phyloP scores from a whole-genome alignment of 768 basidiomycete species.

The Lepiota subincarnata region DNA sequence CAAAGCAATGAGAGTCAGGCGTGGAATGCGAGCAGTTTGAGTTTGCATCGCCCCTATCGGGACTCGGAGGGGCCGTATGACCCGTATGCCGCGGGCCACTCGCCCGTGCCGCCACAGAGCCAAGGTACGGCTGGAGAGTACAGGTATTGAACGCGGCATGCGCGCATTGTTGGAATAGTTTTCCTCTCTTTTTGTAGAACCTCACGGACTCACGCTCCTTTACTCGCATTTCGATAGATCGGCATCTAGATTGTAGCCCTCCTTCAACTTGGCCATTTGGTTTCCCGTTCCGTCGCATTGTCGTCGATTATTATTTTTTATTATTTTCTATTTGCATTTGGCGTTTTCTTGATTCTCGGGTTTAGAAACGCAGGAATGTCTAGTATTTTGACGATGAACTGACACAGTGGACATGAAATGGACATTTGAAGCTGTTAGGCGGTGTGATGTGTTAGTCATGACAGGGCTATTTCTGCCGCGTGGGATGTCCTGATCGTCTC shows the following conservation, averaged over 20 bases:
- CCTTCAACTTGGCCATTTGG: too few species aligned
- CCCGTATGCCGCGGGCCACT: not conserved
- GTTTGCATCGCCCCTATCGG: conserved; percentile 26
- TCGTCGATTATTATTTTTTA: too few species aligned
- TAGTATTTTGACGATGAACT: too few species aligned
- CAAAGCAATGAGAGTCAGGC: conserved; percentile 54
- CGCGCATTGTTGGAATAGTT: not conserved
- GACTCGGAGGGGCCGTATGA: conserved; percentile 10
- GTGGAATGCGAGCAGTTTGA: conserved; percentile 55
- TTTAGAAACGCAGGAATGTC: too few species aligned
- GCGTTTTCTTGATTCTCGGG: too few species aligned
- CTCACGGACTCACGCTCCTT: not conserved
- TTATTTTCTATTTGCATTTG: too few species aligned
- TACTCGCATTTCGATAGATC: too few species aligned
- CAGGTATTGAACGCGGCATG: not conserved
- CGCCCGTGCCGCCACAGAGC: not conserved
- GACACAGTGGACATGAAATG: too few species aligned
- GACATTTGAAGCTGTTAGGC: too few species aligned
- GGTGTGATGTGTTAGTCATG: too few species aligned
- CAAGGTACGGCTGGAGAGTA: not conserved
- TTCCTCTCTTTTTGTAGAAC: not conserved
- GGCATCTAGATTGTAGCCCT: too few species aligned
- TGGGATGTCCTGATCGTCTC: conserved; percentile 9
- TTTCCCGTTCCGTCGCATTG: too few species aligned
- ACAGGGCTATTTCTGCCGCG: not conserved